Conservation (phyloP, 148 eudicot genomes). For the Heliosperma pusillum region DNA sequence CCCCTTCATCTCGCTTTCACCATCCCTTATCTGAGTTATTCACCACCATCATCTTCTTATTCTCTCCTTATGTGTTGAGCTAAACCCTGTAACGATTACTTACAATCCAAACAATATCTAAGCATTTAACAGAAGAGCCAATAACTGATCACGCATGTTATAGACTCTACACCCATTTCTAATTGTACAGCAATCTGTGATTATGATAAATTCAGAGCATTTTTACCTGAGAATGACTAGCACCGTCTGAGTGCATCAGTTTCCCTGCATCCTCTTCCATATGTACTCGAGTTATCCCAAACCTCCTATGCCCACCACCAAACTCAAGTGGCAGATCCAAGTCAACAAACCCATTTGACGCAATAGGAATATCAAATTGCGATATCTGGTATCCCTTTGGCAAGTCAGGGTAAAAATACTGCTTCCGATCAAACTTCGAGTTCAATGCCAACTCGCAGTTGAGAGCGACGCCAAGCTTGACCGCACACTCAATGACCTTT, state of each 20-base stretch:
- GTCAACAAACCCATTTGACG: slow-evolving; percentile 71
- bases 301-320: slow-evolving; percentile 94
- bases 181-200: neutral
- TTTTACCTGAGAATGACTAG: slow-evolving; percentile 75
- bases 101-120: neutral
- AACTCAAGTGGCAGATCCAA: slow-evolving; percentile 87
- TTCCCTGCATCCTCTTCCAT: slow-evolving; percentile 99
- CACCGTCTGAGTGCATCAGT: slow-evolving; percentile 71
- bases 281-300: slow-evolving; percentile 93
- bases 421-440: slow-evolving; percentile 97
- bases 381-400: slow-evolving; percentile 98
- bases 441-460: slow-evolving; percentile 65
- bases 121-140: neutral
- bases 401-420: slow-evolving; percentile 94
- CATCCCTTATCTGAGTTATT: too few relatives aligned
- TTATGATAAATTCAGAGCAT: slow-evolving; percentile 8
- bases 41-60: neutral
- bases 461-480: slow-evolving; percentile 88
- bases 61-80: neutral
- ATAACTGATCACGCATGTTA: neutral
- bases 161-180: neutral
- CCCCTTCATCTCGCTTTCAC: too few relatives aligned
- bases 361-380: slow-evolving; percentile 95
- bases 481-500: slow-evolving; percentile 75
- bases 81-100: neutral